These are phyloP conservation scores for Starmera pachycereana DNA, from an alignment of 805 yeast genomes.

Conservation along the genomic window DNA sequence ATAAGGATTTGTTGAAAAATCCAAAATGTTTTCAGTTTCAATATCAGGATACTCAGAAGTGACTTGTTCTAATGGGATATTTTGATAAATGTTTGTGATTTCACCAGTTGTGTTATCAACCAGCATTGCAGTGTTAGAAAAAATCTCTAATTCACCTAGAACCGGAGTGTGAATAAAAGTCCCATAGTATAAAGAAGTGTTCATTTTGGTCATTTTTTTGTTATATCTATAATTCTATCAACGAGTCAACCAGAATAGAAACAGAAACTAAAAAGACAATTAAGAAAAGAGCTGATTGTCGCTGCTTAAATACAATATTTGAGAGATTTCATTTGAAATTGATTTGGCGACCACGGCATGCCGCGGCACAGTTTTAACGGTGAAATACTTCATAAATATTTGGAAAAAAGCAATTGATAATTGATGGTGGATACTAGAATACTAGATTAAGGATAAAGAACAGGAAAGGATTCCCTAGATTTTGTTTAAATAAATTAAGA, in stretches of 20 bases:
- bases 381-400: too few relatives aligned
- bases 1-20: constrained; percentile 25
- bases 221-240: not conserved
- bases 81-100: constrained; percentile 20
- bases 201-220: not conserved
- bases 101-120: constrained; percentile 40
- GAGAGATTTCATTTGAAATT: too few relatives aligned
- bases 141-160: constrained; percentile 45
- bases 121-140: constrained; percentile 48
- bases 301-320: not conserved
- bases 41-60: constrained; percentile 11
- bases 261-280: not conserved
- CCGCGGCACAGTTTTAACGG: too few relatives aligned
- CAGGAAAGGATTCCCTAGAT: too few relatives aligned
- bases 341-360: too few relatives aligned
- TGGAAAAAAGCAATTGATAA: too few relatives aligned
- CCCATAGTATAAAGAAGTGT: constrained; percentile 44
- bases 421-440: too few relatives aligned
- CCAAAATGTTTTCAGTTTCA: constrained; percentile 23
- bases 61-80: constrained; percentile 19
- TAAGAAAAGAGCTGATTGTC: not conserved
- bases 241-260: not conserved
- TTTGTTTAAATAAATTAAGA: too few relatives aligned
- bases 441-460: too few relatives aligned
- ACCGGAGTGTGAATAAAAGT: constrained; percentile 65